Base-by-base conservation (phyloP, 2,329 filamentous ascomycete species). In the Nemania abortiva region DNA sequence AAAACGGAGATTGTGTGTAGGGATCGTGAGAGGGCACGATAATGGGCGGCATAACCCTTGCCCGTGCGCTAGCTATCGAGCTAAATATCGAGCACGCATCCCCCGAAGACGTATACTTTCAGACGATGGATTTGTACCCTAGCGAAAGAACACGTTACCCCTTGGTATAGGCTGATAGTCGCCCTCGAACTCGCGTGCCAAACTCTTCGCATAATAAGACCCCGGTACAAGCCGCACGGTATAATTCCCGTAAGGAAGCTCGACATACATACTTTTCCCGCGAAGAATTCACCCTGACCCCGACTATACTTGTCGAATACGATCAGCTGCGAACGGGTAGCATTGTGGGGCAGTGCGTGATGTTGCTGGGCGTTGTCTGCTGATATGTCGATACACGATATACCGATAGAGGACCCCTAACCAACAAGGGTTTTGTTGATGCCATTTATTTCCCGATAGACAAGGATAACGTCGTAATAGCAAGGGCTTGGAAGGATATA, bases 241-340 rank as follows among this genome's bases (percentile, higher is more conserved):
- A 20, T 24, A 31, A n/a, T 37, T n/a, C n/a, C 55, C 50, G 50
- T 64, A 66, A 20, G 71, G 54, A 6, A 74, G 65, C 61, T 71
- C 70, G 31, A 74, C 18, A 22, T 65, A 63, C 10, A 45, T 66
- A 2, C 69, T 27, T 27, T 27, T 27, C 72, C 3, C 71, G 69
- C 10, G 72, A 62, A 59, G 67, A 73, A 9, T 65, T 67, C 10
- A 70, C 64, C 65, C 82, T 85, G 63, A 85, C 86, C 55, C 84
- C 82, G 0, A 80, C 79, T 31, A 84, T 82, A 2, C 87, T 83
- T 81, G 56, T 80, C 80, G 63, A 74, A 73, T 45, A 74, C 42
- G 20, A 69, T 73, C 13, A 74, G 60, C 27, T 69, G 69, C 3
- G 60, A 70, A 5, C 20, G 31, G 4, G 20, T 34, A 15, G 54